A percentile compares a stretch with the other conserved stretches of the same genome.
Evolutionary conservation across 495 filamentous ascomycete genomes (phyloP).

Genomic region (Tuber umbilicatum): DNA sequence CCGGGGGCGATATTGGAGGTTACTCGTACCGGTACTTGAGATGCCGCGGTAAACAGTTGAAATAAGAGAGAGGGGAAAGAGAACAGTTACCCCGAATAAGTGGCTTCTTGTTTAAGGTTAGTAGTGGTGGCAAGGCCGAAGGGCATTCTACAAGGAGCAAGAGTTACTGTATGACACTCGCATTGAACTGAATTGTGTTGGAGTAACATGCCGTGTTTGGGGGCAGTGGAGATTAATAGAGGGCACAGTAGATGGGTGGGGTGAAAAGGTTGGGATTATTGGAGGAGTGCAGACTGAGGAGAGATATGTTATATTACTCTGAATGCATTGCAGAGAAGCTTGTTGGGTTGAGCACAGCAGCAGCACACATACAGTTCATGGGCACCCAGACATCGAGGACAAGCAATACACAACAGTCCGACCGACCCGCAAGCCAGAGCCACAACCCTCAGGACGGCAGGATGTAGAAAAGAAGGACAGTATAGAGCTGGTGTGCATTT

Average conservation of each 20-base stretch:
- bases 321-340: not conserved
- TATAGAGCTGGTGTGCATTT: not conserved
- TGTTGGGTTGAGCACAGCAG: not conserved
- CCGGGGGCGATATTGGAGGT: conserved; percentile 4
- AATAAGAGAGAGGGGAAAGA: not conserved
- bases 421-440: not conserved
- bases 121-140: not conserved
- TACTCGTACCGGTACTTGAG: not conserved
- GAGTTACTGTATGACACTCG: not conserved
- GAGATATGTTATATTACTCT: not conserved
- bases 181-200: not conserved
- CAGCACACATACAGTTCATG: not conserved
- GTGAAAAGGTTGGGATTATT: not conserved
- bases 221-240: not conserved
- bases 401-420: not conserved
- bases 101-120: not conserved
- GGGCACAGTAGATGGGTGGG: not conserved
- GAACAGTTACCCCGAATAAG: not conserved
- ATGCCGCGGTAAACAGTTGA: not conserved
- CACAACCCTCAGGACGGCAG: not conserved
- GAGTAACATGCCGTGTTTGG: not conserved
- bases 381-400: not conserved
- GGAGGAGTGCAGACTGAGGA: not conserved
- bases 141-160: not conserved
- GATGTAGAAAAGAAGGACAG: not conserved